Evolutionary conservation across 768 basidiomycete genomes (phyloP).

Genomic region (Russula foetens): DNA sequence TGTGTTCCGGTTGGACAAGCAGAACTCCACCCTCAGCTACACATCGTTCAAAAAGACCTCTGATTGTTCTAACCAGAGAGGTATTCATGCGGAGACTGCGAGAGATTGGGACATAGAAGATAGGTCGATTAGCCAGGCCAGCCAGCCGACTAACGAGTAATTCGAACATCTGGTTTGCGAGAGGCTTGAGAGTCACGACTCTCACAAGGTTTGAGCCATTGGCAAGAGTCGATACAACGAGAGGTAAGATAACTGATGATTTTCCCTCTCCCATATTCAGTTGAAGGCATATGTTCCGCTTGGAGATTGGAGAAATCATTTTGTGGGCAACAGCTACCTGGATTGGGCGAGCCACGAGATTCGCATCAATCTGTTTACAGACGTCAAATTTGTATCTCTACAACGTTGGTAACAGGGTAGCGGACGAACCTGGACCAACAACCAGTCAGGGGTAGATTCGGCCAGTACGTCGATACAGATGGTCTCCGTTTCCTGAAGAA

Average conservation of each 20-base stretch:
- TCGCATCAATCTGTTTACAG: conserved; percentile 37
- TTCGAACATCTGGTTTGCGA: conserved; percentile 41
- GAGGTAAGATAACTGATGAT: conserved; percentile 45
- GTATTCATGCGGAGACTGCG: conserved; percentile 28
- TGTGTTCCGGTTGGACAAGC: conserved; percentile 45
- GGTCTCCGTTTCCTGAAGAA: not conserved
- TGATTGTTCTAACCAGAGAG: conserved; percentile 23
- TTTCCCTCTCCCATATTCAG: conserved; percentile 58
- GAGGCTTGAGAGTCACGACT: conserved; percentile 42
- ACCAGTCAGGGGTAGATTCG: not conserved
- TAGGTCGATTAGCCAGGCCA: conserved; percentile 37
- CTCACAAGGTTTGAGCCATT: conserved; percentile 38
- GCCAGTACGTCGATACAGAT: not conserved
- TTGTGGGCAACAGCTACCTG: conserved; percentile 36
- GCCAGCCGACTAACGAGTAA: conserved; percentile 37
- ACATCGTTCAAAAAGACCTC: conserved; percentile 33
- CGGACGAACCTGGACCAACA: conserved; percentile 6
- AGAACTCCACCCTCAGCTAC: conserved; percentile 34
- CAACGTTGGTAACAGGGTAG: not conserved
- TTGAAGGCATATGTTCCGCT: conserved; percentile 35
- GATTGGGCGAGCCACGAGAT: conserved; percentile 36
- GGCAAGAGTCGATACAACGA: conserved; percentile 33
- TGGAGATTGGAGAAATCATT: conserved; percentile 37
- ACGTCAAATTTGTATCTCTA: not conserved
- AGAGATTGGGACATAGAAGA: conserved; percentile 45